A percentile compares a stretch with the other conserved stretches of the same genome.
Evolutionary conservation across 2,329 filamentous ascomycete genomes (phyloP).

Genomic region (Cladobotryum protrusum): DNA sequence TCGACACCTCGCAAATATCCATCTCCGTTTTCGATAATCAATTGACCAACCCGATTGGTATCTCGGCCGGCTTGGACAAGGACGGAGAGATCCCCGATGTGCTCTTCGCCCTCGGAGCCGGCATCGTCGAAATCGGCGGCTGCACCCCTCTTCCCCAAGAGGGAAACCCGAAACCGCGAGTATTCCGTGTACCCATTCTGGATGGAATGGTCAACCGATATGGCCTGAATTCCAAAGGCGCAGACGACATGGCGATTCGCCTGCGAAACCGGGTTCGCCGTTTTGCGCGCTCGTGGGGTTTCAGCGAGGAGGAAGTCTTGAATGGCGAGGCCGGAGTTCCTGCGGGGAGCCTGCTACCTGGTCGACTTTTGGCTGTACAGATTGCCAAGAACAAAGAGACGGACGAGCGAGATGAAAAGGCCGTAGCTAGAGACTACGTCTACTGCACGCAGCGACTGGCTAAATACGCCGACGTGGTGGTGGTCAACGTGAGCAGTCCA

Average conservation of each 20-base stretch:
- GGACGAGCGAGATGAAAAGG: slow-evolving; percentile 74
- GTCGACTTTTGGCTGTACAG: slow-evolving; percentile 80
- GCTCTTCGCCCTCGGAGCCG: slow-evolving; percentile 77
- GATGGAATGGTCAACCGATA: slow-evolving; percentile 93
- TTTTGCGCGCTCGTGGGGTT: slow-evolving; percentile 65
- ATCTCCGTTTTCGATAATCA: slow-evolving; percentile 65
- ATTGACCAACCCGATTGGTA: slow-evolving; percentile 82
- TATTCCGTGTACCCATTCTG: slow-evolving; percentile 78
- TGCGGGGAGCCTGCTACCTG: slow-evolving; percentile 70
- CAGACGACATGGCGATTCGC: slow-evolving; percentile 75
- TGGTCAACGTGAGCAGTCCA: slow-evolving; percentile 95
- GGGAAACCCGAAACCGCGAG: slow-evolving; percentile 80
- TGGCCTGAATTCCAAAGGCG: slow-evolving; percentile 86
- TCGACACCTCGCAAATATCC: slow-evolving; percentile 28
- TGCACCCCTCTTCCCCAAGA: slow-evolving; percentile 80
- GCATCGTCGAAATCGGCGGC: slow-evolving; percentile 86
- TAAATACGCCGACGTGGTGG: slow-evolving; percentile 88
- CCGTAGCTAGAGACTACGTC: slow-evolving; percentile 77
- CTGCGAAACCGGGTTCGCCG: slow-evolving; percentile 71
- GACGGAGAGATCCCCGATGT: slow-evolving; percentile 81
- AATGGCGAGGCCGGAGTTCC: slow-evolving; percentile 72
- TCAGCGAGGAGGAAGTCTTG: slow-evolving; percentile 67
- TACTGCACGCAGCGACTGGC: slow-evolving; percentile 79
- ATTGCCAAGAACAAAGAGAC: slow-evolving; percentile 96
- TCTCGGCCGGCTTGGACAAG: slow-evolving; percentile 95